These are phyloP conservation scores for Phytophthora cajani DNA, from an alignment of 352 stramenopile species.

Conservation along the genomic window DNA sequence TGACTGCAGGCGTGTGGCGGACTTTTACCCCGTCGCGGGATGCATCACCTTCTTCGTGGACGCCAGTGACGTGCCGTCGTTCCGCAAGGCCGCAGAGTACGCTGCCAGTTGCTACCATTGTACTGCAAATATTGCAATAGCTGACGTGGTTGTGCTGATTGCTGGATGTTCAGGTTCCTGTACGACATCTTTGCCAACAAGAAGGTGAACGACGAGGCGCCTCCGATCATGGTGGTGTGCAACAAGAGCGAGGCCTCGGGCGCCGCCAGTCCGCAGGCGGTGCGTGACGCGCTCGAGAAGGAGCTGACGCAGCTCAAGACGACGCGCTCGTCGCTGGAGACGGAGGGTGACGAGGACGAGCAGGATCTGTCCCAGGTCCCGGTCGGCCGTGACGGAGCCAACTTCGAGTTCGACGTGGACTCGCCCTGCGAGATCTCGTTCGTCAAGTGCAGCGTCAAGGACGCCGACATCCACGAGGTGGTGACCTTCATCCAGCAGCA, in stretches of 20 bases:
- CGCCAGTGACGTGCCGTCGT: slow-evolving; percentile 59
- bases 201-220: slow-evolving; percentile 80
- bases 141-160: background rate
- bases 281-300: slow-evolving; percentile 76
- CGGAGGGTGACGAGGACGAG: slow-evolving; percentile 80
- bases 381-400: slow-evolving; percentile 72
- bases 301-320: slow-evolving; percentile 88
- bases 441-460: slow-evolving; percentile 74
- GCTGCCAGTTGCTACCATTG: background rate
- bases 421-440: slow-evolving; percentile 83
- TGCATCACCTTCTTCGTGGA: slow-evolving; percentile 85
- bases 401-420: slow-evolving; percentile 85
- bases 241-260: slow-evolving; percentile 80
- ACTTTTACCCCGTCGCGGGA: slow-evolving; percentile 77
- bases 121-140: background rate
- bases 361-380: slow-evolving; percentile 73
- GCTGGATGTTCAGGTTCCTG: slow-evolving; percentile 54
- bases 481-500: slow-evolving; percentile 79
- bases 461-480: slow-evolving; percentile 63
- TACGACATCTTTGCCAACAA: slow-evolving; percentile 89
- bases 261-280: slow-evolving; percentile 51
- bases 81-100: slow-evolving; percentile 83
- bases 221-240: slow-evolving; percentile 79
- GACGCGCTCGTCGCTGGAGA: slow-evolving; percentile 86
- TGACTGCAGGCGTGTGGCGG: slow-evolving; percentile 58